phyloP scores from a whole-genome alignment of 2,329 filamentous ascomycete species.

The Trichoderma harzianum region DNA sequence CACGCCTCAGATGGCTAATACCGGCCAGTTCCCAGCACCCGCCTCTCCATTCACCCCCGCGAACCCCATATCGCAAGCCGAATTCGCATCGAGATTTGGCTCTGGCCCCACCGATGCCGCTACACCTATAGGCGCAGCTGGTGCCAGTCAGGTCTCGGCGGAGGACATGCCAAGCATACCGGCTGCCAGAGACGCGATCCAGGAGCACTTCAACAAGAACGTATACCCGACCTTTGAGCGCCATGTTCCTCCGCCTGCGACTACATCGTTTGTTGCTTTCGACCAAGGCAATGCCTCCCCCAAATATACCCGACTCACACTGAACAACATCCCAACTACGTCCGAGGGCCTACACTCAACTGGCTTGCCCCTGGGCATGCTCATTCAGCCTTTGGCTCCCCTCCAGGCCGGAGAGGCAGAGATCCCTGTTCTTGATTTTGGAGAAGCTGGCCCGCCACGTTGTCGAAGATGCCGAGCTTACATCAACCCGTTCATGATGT shows the following conservation, averaged over 20 bases:
- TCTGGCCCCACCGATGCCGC: constrained; percentile 28
- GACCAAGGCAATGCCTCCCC: constrained; percentile 97
- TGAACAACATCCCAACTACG: constrained; percentile 88
- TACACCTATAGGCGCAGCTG: constrained; percentile 33
- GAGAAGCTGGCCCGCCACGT: constrained; percentile 81
- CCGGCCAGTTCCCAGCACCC: constrained; percentile 60
- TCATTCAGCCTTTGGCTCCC: constrained; percentile 83
- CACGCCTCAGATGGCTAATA: constrained; percentile 37
- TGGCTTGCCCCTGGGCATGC: constrained; percentile 78
- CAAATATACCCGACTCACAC: constrained; percentile 83
- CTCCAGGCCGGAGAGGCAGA: constrained; percentile 80
- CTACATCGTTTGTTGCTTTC: constrained; percentile 85
- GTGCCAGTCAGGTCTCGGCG: constrained; percentile 65
- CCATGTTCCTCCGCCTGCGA: constrained; percentile 83
- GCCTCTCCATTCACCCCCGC: constrained; percentile 40
- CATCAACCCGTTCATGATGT: constrained; percentile 99
- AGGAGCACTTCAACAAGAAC: constrained; percentile 80
- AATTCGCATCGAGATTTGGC: constrained; percentile 25
- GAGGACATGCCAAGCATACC: constrained; percentile 94
- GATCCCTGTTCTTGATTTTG: constrained; percentile 92
- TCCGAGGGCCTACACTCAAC: constrained; percentile 77
- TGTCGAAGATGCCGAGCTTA: constrained; percentile 92
- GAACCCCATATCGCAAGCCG: constrained; percentile 25
- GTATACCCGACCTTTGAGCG: constrained; percentile 95
- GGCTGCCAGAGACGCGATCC: constrained; percentile 73